These are phyloP conservation scores for Pseudogymnoascus sp. DNA, from an alignment of 2,329 filamentous ascomycete genomes.

Conservation along the genomic window DNA sequence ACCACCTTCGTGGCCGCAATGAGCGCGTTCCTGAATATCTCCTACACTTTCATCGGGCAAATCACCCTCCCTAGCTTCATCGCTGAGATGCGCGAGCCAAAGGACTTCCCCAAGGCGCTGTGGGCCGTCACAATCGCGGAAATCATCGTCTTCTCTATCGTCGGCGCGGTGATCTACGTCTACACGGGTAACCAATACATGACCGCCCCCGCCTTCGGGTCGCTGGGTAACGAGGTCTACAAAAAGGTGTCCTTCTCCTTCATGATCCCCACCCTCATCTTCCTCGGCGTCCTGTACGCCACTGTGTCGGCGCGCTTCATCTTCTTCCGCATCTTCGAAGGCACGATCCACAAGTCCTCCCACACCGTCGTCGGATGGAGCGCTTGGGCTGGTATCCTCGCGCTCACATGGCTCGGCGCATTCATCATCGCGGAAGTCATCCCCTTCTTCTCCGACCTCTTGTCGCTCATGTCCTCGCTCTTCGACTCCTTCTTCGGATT, in stretches of 20 bases:
- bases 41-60: conserved; percentile 92
- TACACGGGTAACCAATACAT: conserved; percentile 87
- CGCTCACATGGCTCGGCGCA: conserved; percentile 70
- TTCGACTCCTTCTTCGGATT: conserved; percentile 94
- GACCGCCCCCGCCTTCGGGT: conserved; percentile 79
- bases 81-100: conserved; percentile 75
- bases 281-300: conserved; percentile 83
- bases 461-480: conserved; percentile 74
- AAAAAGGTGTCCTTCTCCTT: conserved; percentile 89
- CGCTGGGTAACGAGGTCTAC: conserved; percentile 62
- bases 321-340: conserved; percentile 81
- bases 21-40: conserved; percentile 89
- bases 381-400: conserved; percentile 68
- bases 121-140: conserved; percentile 87
- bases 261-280: conserved; percentile 92
- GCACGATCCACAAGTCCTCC: conserved; percentile 67
- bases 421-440: conserved; percentile 92
- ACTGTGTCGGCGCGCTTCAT: conserved; percentile 84
- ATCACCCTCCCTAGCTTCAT: conserved; percentile 93
- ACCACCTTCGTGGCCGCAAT: conserved; percentile 77
- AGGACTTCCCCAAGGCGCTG: conserved; percentile 86
- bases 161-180: conserved; percentile 74
- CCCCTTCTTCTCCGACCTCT: conserved; percentile 71
- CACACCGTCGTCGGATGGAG: conserved; percentile 79
- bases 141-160: conserved; percentile 74